Conservation (phyloP, 2,329 filamentous ascomycete species). For the Colletotrichum chrysophilum region DNA sequence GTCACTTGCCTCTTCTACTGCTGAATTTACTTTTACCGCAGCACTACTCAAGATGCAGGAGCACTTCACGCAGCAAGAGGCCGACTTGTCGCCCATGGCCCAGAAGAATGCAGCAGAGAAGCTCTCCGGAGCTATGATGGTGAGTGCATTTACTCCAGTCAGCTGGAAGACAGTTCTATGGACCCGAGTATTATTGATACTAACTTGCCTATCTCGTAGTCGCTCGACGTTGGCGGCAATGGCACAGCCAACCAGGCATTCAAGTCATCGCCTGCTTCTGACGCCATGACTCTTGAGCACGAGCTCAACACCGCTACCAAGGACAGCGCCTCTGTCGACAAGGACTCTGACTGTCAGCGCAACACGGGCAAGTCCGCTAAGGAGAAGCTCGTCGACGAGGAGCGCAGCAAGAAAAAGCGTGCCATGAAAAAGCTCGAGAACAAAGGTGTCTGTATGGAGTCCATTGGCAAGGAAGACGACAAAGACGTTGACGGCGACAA, state of each 20-base stretch:
- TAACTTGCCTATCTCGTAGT: background rate
- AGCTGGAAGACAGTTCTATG: background rate
- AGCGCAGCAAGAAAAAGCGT: background rate
- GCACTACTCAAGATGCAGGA: background rate
- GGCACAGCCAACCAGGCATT: too few relatives aligned
- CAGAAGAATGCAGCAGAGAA: background rate
- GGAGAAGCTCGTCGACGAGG: too few relatives aligned
- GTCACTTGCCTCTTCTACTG: background rate
- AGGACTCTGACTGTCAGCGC: background rate
- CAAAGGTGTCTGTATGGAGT: background rate
- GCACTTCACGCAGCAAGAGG: background rate
- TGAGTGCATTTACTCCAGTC: background rate
- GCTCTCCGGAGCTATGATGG: background rate
- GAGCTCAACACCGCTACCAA: background rate
- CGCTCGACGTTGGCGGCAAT: background rate
- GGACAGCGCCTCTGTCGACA: background rate
- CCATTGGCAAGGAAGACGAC: background rate
- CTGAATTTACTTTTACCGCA: background rate
- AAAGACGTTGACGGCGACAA: background rate
- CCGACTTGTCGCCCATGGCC: background rate
- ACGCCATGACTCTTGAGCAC: background rate
- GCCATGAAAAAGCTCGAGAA: background rate
- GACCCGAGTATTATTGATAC: accelerated
- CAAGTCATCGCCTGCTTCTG: background rate
- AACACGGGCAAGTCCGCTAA: too few relatives aligned